Conservation (phyloP, 192 early-diverging fungal genomes). For the Coemansia sp. region DNA sequence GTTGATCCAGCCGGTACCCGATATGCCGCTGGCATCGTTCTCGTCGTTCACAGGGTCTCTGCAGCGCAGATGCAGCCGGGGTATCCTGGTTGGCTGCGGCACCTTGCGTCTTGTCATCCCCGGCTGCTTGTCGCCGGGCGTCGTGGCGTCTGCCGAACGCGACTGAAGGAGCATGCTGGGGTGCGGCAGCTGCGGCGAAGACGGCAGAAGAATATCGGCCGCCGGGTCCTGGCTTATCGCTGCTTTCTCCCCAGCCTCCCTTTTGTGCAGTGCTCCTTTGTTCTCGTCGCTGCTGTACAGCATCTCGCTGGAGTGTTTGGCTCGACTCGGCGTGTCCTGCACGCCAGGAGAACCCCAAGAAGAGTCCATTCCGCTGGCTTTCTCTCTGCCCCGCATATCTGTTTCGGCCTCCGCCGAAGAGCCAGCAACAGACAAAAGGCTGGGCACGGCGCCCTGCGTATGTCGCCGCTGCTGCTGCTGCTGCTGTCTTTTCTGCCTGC, state of each 20-base stretch:
- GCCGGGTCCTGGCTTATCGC: no score
- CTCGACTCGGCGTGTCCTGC: not conserved
- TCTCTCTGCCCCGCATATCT: not conserved
- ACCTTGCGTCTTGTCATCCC: not conserved
- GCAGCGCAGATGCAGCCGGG: not conserved
- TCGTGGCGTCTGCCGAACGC: not conserved
- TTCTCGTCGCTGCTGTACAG: conserved; percentile 3
- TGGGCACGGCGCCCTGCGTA: conserved; percentile 2
- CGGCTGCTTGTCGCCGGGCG: not conserved
- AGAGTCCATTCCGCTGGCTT: no score
- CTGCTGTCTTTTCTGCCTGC: no score
- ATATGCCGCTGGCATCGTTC: no score
- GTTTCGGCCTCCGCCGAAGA: no score
- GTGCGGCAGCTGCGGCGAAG: conserved; percentile 13
- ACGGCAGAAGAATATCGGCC: not conserved
- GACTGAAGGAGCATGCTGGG: conserved; percentile 11
- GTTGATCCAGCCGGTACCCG: not conserved
- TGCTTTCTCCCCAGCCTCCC: no score
- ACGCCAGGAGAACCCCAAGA: not conserved
- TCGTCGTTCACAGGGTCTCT: not conserved
- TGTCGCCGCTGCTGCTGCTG: conserved; percentile 4
- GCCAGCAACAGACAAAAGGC: not conserved
- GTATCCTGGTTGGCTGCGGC: not conserved
- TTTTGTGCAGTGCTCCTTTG: no score
- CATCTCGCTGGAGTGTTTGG: not conserved